A percentile compares a stretch with the other conserved stretches of the same genome.
Conservation (phyloP, 108 stramenopile species). For the Heterococcus sp. region DNA sequence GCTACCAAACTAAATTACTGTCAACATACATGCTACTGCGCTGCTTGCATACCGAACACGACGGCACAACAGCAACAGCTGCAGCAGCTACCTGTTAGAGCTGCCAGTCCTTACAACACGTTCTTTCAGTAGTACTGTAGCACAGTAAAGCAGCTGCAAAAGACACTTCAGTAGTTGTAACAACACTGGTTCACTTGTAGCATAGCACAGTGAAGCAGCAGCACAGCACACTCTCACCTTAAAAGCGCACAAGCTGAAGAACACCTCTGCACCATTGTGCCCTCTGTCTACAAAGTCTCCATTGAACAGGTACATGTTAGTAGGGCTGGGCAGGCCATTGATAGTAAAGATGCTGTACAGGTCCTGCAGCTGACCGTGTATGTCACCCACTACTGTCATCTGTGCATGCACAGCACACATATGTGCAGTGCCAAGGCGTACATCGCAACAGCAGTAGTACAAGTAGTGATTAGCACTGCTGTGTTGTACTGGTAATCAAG, state of each 20-base stretch:
- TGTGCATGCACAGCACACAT: slow-evolving; percentile 33
- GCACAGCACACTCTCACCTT: slow-evolving; percentile 34
- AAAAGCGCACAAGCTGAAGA: slow-evolving; percentile 54
- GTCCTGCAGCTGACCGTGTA: slow-evolving; percentile 66
- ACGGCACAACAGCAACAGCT: background rate
- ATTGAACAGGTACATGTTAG: slow-evolving; percentile 64
- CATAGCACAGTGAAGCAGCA: too few species aligned
- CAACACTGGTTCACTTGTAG: too few species aligned
- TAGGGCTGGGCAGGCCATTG: slow-evolving; percentile 54
- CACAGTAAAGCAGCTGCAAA: too few species aligned
- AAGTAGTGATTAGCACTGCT: background rate
- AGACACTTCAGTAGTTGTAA: too few species aligned
- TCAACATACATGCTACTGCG: background rate
- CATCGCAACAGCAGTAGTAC: too few species aligned
- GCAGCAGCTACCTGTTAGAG: too few species aligned
- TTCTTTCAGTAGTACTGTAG: too few species aligned
- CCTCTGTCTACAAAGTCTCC: slow-evolving; percentile 69
- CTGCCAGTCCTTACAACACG: too few species aligned
- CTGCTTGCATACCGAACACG: background rate
- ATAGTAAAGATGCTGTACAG: slow-evolving; percentile 60
- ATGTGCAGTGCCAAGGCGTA: background rate
- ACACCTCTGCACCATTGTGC: slow-evolving; percentile 52
- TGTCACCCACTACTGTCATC: slow-evolving; percentile 63
- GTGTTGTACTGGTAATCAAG: slow-evolving; percentile 2
- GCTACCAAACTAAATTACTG: background rate